Base-by-base conservation (phyloP, 164 flowering plant genomes). In the Aristolochia fimbriata region DNA sequence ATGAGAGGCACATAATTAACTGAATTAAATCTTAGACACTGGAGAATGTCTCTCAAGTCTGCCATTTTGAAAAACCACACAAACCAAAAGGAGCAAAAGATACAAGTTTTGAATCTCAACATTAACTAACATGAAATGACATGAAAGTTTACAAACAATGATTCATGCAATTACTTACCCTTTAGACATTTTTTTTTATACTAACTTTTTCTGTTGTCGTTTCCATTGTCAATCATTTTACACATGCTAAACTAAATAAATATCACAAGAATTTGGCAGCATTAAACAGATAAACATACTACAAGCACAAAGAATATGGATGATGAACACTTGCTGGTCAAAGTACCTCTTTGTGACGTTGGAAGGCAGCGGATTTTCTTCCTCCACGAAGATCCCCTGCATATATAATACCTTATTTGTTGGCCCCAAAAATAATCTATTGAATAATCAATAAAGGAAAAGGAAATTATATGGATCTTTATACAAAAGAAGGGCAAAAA, bases 321-420 rank as follows among this genome's bases (percentile, higher is more conserved):
- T n/a, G 25, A 20, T 51, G 24, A 20, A 51, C 55, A 37, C 10
- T 37, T 7, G 12, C 1, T 7, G 1, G 43, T 31, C 43, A 37
- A 37, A 37, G 21, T 60, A 88, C 99, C 90, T 80, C 88, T 68
- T 78, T 90, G 71, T 78, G 76, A 67, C 74, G 77, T 60, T 76
- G 86, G 71, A 86, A 86, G 64, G 87, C 86, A 61, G 70, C 60
- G 64, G 86, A 65, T 20, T 82, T 62, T 78, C 80, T 82, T 65
- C 97, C 99, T 24, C 97, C 97, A 71, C 96, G 97, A 58, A 90
- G 78, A 80, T 93, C 99, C 99, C 99, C 90, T 58, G 77, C 74
- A 65, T 82, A 73, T 61, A 93, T 62, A 31, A 65, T 72, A 22
- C 99, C 99, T 65, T 80, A 66, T 68, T 77, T 78, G 57, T 85